Conservation (phyloP, 225 moss, liverwort and hornwort genomes). For the Thuidium tamariscinum region DNA sequence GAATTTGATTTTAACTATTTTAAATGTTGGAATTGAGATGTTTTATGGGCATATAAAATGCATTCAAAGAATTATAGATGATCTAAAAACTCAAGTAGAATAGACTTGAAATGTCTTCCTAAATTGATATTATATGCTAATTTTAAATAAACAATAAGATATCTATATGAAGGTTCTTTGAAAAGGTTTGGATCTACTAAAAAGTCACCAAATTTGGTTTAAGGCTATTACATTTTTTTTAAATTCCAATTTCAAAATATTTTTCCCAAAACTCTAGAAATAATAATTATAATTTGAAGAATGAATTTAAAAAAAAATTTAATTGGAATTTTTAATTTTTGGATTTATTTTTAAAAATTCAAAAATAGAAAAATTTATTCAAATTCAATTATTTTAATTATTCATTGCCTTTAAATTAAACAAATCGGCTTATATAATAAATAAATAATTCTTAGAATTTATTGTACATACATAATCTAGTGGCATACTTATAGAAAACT, state of each 20-base stretch:
- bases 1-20: rapidly evolving
- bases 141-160: background rate
- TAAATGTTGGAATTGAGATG: background rate
- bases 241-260: background rate
- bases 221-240: too few species aligned
- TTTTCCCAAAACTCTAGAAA: background rate
- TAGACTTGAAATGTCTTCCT: too few species aligned
- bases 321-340: too few species aligned
- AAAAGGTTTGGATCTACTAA: background rate
- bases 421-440: background rate
- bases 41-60: background rate
- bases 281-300: background rate
- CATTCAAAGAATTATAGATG: background rate
- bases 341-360: too few species aligned
- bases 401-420: background rate
- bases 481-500: rapidly evolving
- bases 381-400: background rate
- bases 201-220: background rate
- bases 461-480: background rate
- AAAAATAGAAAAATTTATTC: rapidly evolving
- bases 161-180: background rate
- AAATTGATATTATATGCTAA: background rate
- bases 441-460: background rate
- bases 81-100: too few species aligned
- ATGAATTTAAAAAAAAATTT: too few species aligned